These are phyloP conservation scores for Phytomonas sp. DNA, from an alignment of 208 protist genomes.

Conservation along the genomic window DNA sequence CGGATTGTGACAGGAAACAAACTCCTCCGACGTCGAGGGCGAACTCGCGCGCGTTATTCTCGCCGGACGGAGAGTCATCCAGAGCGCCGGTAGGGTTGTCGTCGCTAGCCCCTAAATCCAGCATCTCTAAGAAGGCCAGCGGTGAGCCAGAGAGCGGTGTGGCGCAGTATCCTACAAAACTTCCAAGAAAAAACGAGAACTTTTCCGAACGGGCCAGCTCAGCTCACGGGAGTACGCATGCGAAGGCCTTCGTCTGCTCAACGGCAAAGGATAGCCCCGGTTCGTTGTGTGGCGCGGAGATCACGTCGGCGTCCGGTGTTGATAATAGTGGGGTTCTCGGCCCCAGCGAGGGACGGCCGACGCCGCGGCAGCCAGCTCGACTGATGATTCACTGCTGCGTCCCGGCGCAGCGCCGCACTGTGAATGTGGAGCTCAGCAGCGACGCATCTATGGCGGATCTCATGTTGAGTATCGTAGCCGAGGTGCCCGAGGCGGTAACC, in stretches of 20 bases:
- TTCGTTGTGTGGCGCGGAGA: too few relatives aligned
- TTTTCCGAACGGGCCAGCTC: too few relatives aligned
- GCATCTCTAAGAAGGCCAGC: too few relatives aligned
- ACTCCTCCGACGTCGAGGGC: slow-evolving; percentile 4
- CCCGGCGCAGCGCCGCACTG: slow-evolving; percentile 26
- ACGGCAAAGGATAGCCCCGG: background rate
- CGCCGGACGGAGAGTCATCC: too few relatives aligned
- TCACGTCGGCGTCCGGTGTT: background rate
- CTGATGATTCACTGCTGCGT: slow-evolving; percentile 36
- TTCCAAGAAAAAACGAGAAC: too few relatives aligned
- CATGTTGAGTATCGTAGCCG: slow-evolving; percentile 18
- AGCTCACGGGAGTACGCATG: too few relatives aligned
- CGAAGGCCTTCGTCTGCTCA: background rate
- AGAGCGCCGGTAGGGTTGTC: too few relatives aligned
- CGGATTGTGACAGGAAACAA: background rate
- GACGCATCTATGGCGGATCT: slow-evolving; percentile 53
- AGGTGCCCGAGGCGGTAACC: slow-evolving; percentile 19
- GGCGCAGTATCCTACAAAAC: too few relatives aligned
- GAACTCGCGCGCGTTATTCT: too few relatives aligned
- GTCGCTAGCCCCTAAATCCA: too few relatives aligned
- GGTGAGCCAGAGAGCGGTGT: too few relatives aligned
- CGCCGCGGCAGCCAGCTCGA: slow-evolving; percentile 17
- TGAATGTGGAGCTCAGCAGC: slow-evolving; percentile 28
- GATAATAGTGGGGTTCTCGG: background rate
- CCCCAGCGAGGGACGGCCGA: slow-evolving; percentile 10